Conservation (phyloP, 306 rosid genomes). For the Spatholobus suberectus region DNA sequence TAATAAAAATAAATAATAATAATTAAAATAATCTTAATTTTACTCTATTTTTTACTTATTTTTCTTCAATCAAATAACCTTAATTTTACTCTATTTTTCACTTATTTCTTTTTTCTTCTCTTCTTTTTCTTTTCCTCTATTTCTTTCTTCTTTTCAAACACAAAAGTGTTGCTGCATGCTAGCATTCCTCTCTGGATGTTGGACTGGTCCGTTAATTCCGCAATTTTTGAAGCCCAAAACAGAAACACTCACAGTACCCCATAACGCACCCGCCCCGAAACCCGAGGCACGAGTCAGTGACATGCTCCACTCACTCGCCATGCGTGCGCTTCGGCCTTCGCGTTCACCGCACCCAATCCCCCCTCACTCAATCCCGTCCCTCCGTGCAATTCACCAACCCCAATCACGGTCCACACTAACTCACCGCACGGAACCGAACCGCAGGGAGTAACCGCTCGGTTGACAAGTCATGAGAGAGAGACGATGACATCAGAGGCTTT, state of each 20-base stretch:
- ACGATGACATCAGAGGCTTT: not conserved
- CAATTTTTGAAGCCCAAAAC: not conserved
- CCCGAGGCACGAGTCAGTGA: not conserved
- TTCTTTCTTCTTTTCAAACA: too few relatives aligned
- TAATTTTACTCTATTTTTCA: too few relatives aligned
- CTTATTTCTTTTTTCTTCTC: too few relatives aligned
- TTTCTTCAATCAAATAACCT: too few relatives aligned
- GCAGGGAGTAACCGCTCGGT: not conserved
- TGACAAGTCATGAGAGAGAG: not conserved
- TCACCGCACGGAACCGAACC: not conserved
- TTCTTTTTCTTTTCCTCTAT: too few relatives aligned
- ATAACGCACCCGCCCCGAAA: not conserved
- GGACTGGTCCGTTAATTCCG: too few relatives aligned
- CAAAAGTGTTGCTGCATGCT: too few relatives aligned
- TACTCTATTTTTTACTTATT: too few relatives aligned
- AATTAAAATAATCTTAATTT: too few relatives aligned
- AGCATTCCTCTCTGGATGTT: too few relatives aligned
- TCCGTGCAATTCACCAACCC: not conserved
- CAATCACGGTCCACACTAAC: not conserved
- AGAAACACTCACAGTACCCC: not conserved
- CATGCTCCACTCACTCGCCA: not conserved
- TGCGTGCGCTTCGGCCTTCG: not conserved
- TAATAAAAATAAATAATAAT: too few relatives aligned
- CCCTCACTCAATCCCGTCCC: not conserved
- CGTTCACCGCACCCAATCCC: not conserved